Conservation (phyloP, 1,284 basidiomycete species). For the Tausonia pullulans region DNA sequence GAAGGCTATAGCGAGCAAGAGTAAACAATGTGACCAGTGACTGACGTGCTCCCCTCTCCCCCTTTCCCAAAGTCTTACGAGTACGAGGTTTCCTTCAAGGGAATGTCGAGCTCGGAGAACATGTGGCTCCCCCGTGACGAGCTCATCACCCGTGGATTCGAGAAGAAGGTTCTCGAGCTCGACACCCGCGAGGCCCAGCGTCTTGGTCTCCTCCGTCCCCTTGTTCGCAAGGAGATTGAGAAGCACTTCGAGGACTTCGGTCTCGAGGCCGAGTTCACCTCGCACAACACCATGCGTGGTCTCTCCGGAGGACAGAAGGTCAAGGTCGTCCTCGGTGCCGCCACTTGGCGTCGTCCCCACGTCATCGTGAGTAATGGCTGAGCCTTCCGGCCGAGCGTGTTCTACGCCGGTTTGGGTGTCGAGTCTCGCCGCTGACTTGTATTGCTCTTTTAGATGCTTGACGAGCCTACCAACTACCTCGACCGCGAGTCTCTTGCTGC, state of each 20-base stretch:
- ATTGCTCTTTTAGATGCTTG: constrained; percentile 48
- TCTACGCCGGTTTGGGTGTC: too few relatives aligned
- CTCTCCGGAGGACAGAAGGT: constrained; percentile 99
- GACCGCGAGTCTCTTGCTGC: constrained; percentile 96
- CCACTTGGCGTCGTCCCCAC: constrained; percentile 97
- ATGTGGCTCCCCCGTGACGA: constrained; percentile 94
- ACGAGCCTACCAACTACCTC: constrained; percentile 92
- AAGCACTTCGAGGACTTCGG: constrained; percentile 89
- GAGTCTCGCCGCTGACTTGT: too few relatives aligned
- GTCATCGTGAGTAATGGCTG: constrained; percentile 44
- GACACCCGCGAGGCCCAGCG: constrained; percentile 96
- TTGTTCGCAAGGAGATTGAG: constrained; percentile 96
- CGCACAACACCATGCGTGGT: constrained; percentile 94
- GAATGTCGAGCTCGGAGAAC: constrained; percentile 84
- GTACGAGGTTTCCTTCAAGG: constrained; percentile 93
- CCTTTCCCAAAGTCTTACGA: constrained; percentile 57
- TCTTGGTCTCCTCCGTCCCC: constrained; percentile 85
- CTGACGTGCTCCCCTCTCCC: not conserved
- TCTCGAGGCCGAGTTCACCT: constrained; percentile 91
- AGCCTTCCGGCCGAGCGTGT: too few relatives aligned
- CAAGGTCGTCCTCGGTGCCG: constrained; percentile 97
- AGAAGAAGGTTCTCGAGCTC: constrained; percentile 96
- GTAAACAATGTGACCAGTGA: not conserved
- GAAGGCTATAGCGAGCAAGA: too few relatives aligned
- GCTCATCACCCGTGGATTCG: constrained; percentile 91